Evolutionary conservation across 305 asterid genomes (phyloP).

Genomic region (Withania somnifera): DNA sequence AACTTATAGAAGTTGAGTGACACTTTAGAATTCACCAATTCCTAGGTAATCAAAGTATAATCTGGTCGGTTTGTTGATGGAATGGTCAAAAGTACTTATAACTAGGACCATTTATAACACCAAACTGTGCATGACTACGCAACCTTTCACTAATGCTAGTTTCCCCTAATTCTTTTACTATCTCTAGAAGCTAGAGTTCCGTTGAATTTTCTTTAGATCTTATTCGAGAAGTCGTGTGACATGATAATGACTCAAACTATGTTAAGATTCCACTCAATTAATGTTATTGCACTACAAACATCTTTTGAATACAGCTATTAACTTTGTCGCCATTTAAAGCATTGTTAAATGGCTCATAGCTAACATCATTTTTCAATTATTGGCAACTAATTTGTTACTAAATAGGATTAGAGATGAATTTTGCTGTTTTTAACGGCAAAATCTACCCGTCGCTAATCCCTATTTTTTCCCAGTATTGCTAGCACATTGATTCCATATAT

Average conservation of each 20-base stretch:
- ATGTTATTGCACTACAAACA: neutral
- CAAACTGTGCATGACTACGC: neutral
- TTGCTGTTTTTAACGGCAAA: too few relatives aligned
- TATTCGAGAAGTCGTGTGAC: neutral
- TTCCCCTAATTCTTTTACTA: neutral
- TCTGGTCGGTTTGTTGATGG: neutral
- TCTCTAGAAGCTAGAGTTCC: neutral
- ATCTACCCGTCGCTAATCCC: neutral
- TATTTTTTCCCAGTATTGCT: neutral
- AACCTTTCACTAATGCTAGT: neutral
- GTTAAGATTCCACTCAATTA: neutral
- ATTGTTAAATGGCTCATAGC: too few relatives aligned
- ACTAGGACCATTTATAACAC: neutral
- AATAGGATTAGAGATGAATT: neutral
- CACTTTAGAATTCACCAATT: conserved; percentile 2
- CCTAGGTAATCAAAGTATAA: neutral
- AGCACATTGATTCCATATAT: too few relatives aligned
- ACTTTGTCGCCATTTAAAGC: neutral
- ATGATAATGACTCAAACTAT: neutral
- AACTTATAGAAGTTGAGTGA: neutral
- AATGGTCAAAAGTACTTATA: conserved; percentile 1
- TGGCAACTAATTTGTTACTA: too few relatives aligned
- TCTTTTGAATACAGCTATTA: neutral
- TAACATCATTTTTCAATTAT: too few relatives aligned
- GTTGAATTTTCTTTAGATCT: neutral